These are phyloP conservation scores for Phytophthora ohioensis DNA, from an alignment of 352 stramenopile genomes.

Conservation along the genomic window DNA sequence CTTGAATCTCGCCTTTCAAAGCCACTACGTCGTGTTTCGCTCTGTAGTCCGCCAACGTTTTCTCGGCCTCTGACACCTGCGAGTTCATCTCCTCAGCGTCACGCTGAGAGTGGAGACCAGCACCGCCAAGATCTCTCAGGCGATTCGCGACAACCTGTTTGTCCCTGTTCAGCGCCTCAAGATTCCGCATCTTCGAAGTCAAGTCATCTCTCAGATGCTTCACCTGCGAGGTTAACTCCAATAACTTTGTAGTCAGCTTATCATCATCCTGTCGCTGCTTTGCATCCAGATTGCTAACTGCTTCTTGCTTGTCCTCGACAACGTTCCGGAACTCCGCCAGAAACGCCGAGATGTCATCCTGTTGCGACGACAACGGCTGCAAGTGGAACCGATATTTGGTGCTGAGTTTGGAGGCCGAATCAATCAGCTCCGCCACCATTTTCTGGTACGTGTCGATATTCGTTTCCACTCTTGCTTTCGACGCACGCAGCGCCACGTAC, in stretches of 20 bases:
- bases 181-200: constrained; percentile 52
- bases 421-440: constrained; percentile 51
- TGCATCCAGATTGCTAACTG: constrained; percentile 46
- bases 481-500: constrained; percentile 44
- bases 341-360: constrained; percentile 64
- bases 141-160: constrained; percentile 49
- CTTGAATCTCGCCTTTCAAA: constrained; percentile 59
- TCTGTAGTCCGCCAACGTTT: constrained; percentile 53
- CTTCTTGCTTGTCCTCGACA: constrained; percentile 53
- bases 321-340: constrained; percentile 53
- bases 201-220: constrained; percentile 61
- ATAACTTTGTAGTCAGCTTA: constrained; percentile 52
- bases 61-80: constrained; percentile 56
- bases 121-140: constrained; percentile 52
- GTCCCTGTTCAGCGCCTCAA: constrained; percentile 50
- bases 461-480: constrained; percentile 62
- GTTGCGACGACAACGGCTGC: constrained; percentile 58
- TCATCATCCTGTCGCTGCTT: constrained; percentile 59
- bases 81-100: constrained; percentile 60
- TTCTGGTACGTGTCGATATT: constrained; percentile 59
- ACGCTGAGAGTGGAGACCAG: constrained; percentile 51
- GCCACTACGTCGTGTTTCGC: constrained; percentile 45
- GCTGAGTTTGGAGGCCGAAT: constrained; percentile 50
- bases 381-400: constrained; percentile 71
- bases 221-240: constrained; percentile 59